Evolutionary conservation across 257 asterid genomes (phyloP), one percentile per base, ranked within the genome.

Genomic region (Paulownia fortunei): DNA sequence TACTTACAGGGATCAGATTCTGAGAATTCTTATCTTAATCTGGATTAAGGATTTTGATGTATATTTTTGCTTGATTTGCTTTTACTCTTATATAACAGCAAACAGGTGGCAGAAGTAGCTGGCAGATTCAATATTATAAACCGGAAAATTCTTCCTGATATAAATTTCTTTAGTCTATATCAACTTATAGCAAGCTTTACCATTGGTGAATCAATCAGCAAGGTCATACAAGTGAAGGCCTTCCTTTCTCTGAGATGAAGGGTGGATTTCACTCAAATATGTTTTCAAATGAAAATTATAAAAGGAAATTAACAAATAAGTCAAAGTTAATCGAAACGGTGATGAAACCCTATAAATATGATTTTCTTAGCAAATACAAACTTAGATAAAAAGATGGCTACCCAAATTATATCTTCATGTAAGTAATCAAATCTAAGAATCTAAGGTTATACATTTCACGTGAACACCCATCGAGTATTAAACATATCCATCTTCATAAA

Each of bases 381-480:
- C 27, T 54, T 15, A 49, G 58, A 70, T 34, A 30, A 51, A 6
- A 51, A 34, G 59, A 44, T 62, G 71, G 46, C 36, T 9, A 55
- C 78, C 39, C 36, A 69, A 19, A 60, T 54, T 46, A 47, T 46
- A 18, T 73, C 65, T 34, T 64, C 84, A 69, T 49, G 52, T 69
- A 61, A 19, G 55, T 51, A 47, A 52, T 47, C 63, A 11, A 18
- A 34, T 71, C 77, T n/a, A 41, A 47, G 67, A 32, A 10, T 41
- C 46, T 5, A 46, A 30, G 36, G 36, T 69, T 79, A 37, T 6
- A 49, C 71, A 44, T 8, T 26, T 39, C 26, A 76, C 27, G 36
- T 30, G 58, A 59, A 58, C n/a, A 75, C 68, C 77, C 80, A 55
- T 63, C 76, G 34, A 37, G 19, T 34, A 30, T 79, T 46, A 79